Conservation (phyloP, 257 asterid species). For the Solanum appendiculatum region DNA sequence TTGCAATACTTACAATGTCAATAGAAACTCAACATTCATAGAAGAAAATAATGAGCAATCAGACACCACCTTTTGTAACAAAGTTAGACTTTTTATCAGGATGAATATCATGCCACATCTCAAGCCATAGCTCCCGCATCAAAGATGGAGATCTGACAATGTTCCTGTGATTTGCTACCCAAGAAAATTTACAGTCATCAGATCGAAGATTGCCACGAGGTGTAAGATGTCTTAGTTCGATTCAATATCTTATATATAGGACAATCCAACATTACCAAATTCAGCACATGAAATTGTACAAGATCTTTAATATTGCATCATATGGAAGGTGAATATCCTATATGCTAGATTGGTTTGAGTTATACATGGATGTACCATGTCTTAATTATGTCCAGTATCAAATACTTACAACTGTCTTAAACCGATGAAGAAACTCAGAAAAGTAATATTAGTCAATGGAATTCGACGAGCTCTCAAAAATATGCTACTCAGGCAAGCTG, state of each 20-base stretch:
- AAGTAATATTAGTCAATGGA: neutral
- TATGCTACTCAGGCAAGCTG: neutral
- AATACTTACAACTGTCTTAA: neutral
- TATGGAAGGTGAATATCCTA: neutral
- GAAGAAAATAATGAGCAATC: neutral
- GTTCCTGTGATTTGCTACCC: constrained; percentile 92
- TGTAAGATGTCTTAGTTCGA: neutral
- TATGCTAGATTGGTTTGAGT: neutral
- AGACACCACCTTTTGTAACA: constrained; percentile 72
- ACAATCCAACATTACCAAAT: neutral
- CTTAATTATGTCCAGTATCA: neutral
- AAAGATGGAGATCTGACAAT: constrained; percentile 78
- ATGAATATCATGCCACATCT: constrained; percentile 95
- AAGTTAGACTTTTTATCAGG: constrained; percentile 73
- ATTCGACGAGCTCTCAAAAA: neutral
- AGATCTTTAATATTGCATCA: neutral
- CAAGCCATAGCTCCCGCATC: constrained; percentile 99
- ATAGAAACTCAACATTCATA: neutral
- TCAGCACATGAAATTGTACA: neutral
- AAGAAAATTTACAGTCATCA: constrained; percentile 6
- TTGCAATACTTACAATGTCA: neutral
- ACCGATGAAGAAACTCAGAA: neutral
- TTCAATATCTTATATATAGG: neutral
- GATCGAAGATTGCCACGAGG: neutral
- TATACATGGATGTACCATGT: neutral